phyloP scores from a whole-genome alignment of 2,329 filamentous ascomycete species.

The Microsporum ferrugineum region DNA sequence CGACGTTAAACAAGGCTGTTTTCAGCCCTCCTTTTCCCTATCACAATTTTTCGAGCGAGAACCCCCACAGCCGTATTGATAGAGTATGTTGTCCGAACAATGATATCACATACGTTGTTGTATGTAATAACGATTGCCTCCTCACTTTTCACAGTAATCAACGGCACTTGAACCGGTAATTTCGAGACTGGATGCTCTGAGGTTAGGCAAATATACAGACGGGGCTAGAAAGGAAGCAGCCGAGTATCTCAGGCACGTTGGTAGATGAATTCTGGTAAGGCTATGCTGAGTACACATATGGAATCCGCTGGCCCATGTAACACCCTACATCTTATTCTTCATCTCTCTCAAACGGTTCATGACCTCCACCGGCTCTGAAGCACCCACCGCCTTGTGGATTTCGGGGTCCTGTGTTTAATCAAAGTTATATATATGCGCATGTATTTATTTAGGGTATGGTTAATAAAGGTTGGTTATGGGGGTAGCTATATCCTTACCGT shows the following conservation, averaged over 20 bases:
- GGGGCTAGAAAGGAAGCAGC: neutral
- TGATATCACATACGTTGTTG: neutral
- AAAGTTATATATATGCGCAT: neutral
- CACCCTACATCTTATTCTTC: conserved; percentile 47
- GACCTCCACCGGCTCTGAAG: conserved; percentile 67
- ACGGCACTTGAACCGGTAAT: neutral
- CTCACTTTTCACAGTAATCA: neutral
- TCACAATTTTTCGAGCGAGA: neutral
- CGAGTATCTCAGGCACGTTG: neutral
- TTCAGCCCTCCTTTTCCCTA: neutral
- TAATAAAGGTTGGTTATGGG: neutral
- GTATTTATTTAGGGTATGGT: neutral
- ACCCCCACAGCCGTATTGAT: neutral
- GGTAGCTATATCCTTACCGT: conserved; percentile 43
- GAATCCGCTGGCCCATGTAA: neutral
- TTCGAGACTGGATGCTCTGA: neutral
- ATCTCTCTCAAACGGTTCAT: conserved; percentile 78
- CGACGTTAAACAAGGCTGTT: neutral
- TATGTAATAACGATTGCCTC: neutral
- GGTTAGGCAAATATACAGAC: neutral
- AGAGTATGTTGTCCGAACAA: neutral
- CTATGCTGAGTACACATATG: neutral
- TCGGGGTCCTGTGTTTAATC: conserved; percentile 52
- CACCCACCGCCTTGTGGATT: conserved; percentile 72
- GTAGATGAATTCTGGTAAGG: neutral